phyloP scores from a whole-genome alignment of 371 early-diverging fungal species.

The Sporodiniella umbellata region DNA sequence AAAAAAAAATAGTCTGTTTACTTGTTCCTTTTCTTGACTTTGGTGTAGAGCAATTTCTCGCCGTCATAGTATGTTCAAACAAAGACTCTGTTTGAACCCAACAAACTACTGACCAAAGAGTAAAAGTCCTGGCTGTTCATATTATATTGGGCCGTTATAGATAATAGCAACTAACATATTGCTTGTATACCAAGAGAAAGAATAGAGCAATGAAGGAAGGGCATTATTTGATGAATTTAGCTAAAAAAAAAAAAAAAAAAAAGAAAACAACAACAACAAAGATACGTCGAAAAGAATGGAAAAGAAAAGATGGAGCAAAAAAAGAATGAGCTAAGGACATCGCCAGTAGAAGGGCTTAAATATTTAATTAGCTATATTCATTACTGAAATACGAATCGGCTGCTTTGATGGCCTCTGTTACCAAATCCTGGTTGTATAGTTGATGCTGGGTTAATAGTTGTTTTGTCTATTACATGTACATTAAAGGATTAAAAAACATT shows the following conservation, averaged over 20 bases:
- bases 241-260: slow-evolving; percentile 2
- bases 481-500: slow-evolving; percentile 4
- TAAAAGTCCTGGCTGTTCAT: slow-evolving; percentile 32
- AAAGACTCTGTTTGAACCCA: slow-evolving; percentile 6
- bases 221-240: neutral
- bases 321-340: slow-evolving; percentile 38
- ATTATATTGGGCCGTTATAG: slow-evolving; percentile 23
- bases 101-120: slow-evolving; percentile 30
- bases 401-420: slow-evolving; percentile 8
- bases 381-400: slow-evolving; percentile 23
- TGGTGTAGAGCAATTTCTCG: slow-evolving; percentile 15
- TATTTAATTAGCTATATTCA: slow-evolving; percentile 16
- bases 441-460: neutral
- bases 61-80: slow-evolving; percentile 22
- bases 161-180: slow-evolving; percentile 14
- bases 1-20: slow-evolving; percentile 6
- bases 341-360: slow-evolving; percentile 13
- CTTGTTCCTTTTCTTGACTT: slow-evolving; percentile 15
- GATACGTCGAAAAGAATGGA: neutral
- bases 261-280: neutral
- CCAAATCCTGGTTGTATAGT: slow-evolving; percentile 5
- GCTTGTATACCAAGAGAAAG: slow-evolving; percentile 31
- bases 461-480: neutral
- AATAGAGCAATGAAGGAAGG: slow-evolving; percentile 12
- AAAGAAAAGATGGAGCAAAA: slow-evolving; percentile 36